phyloP scores from a whole-genome alignment of 2,329 filamentous ascomycete species.

The Verticillium zaregamsianum region DNA sequence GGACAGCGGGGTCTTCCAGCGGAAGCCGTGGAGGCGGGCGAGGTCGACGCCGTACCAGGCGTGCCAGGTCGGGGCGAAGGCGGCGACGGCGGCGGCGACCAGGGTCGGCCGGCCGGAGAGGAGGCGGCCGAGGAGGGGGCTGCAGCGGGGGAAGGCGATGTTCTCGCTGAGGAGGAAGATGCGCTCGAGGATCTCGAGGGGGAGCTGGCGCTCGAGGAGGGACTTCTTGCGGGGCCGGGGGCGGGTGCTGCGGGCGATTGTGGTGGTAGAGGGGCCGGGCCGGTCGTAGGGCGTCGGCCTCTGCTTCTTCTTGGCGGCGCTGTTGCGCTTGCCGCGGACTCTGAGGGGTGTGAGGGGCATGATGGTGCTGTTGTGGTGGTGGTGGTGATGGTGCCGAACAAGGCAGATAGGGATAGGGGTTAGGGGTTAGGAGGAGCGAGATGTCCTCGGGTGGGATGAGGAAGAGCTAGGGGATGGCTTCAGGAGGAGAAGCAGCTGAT shows the following conservation, averaged over 20 bases:
- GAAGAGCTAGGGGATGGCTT: no score
- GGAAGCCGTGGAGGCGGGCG: neutral
- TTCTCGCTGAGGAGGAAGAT: conserved; percentile 49
- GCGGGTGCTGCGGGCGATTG: neutral
- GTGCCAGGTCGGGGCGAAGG: conserved; percentile 34
- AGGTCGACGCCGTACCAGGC: conserved; percentile 26
- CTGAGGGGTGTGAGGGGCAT: conserved; percentile 48
- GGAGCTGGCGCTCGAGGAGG: conserved; percentile 31
- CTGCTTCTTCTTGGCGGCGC: neutral
- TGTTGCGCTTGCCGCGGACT: conserved; percentile 41
- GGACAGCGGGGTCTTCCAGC: neutral
- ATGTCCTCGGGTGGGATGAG: neutral
- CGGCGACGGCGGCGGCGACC: conserved; percentile 29
- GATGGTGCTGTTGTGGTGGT: neutral
- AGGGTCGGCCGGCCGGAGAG: conserved; percentile 38
- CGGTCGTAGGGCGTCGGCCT: conserved; percentile 4
- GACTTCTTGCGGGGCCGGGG: conserved; percentile 6
- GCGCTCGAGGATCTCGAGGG: conserved; percentile 48
- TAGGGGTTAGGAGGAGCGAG: neutral
- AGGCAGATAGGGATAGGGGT: neutral
- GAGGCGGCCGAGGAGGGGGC: conserved; percentile 37
- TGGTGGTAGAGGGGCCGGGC: neutral
- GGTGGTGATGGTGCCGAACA: neutral
- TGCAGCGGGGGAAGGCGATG: conserved; percentile 40
- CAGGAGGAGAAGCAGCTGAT: neutral